These are phyloP conservation scores for Hordeum marinum DNA, from an alignment of 176 grass and related monocot species.

Conservation along the genomic window DNA sequence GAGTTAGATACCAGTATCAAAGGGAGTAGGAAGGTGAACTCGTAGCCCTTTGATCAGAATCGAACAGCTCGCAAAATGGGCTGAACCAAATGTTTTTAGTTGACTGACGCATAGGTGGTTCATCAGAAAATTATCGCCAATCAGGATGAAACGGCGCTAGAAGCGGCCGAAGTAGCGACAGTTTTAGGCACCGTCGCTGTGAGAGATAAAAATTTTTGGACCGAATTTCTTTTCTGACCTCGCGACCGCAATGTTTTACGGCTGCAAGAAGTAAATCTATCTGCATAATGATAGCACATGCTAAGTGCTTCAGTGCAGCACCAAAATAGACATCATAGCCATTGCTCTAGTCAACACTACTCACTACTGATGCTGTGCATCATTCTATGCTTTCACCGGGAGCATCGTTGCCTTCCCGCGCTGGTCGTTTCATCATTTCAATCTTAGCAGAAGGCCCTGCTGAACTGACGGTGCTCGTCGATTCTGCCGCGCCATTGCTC, in stretches of 20 bases:
- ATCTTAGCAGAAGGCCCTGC: slow-evolving; percentile 25
- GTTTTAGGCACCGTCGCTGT: no score
- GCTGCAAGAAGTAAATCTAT: background rate
- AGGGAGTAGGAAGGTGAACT: no score
- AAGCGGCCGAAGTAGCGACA: no score
- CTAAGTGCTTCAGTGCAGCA: background rate
- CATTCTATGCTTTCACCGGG: slow-evolving; percentile 3
- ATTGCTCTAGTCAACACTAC: background rate
- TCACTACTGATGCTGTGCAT: background rate
- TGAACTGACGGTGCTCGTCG: background rate
- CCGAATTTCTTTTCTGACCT: background rate
- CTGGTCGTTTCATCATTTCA: slow-evolving; percentile 14
- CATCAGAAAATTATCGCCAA: no score
- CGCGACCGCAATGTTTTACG: background rate
- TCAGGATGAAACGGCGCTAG: no score
- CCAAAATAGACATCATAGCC: background rate
- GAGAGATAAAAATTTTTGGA: no score
- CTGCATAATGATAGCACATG: background rate
- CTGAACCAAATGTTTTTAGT: no score
- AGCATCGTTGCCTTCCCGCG: background rate
- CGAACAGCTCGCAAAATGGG: no score
- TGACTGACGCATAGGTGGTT: no score
- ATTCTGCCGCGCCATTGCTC: background rate
- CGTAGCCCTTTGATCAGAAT: no score
- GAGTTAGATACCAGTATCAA: no score